phyloP scores from a whole-genome alignment of 148 eudicot genomes.

The Spergularia bocconei region DNA sequence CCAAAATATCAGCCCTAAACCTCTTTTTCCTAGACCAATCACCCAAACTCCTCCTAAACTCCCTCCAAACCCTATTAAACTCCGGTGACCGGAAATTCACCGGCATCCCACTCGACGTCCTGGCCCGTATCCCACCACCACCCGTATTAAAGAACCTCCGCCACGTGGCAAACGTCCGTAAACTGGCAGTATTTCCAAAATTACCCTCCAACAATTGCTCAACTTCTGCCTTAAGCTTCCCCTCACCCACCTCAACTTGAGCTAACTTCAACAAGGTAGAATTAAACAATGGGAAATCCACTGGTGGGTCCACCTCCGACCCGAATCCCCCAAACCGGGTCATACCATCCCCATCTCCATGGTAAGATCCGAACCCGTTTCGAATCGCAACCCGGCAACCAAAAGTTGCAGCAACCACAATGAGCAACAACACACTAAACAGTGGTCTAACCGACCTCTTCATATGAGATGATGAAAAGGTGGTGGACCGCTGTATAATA shows the following conservation, averaged over 20 bases:
- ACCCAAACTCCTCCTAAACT: conserved; percentile 40
- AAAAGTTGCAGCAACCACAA: conserved; percentile 50
- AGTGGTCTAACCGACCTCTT: conserved; percentile 50
- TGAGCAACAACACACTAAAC: conserved; percentile 43
- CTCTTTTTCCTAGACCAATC: conserved; percentile 55
- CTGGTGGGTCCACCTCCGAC: background rate
- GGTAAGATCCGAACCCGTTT: conserved; percentile 34
- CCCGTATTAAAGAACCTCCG: conserved; percentile 27
- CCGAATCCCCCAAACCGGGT: conserved; percentile 10
- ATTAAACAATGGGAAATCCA: conserved; percentile 44
- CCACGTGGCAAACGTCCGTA: conserved; percentile 46
- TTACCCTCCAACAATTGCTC: conserved; percentile 51
- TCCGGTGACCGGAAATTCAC: conserved; percentile 41
- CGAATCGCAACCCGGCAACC: conserved; percentile 39
- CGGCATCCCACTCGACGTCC: conserved; percentile 41
- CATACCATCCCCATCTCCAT: conserved; percentile 10
- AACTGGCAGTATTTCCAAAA: conserved; percentile 28
- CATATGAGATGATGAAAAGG: conserved; percentile 39
- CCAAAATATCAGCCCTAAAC: conserved; percentile 44
- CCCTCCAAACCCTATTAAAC: conserved; percentile 36
- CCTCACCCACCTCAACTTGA: conserved; percentile 46
- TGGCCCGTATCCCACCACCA: conserved; percentile 30
- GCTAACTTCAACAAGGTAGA: conserved; percentile 60
- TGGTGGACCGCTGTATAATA: conserved; percentile 18
- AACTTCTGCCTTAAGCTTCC: conserved; percentile 41